These are phyloP conservation scores for Acanthamoeba triangularis DNA, from an alignment of 208 protist genomes.

Conservation along the genomic window DNA sequence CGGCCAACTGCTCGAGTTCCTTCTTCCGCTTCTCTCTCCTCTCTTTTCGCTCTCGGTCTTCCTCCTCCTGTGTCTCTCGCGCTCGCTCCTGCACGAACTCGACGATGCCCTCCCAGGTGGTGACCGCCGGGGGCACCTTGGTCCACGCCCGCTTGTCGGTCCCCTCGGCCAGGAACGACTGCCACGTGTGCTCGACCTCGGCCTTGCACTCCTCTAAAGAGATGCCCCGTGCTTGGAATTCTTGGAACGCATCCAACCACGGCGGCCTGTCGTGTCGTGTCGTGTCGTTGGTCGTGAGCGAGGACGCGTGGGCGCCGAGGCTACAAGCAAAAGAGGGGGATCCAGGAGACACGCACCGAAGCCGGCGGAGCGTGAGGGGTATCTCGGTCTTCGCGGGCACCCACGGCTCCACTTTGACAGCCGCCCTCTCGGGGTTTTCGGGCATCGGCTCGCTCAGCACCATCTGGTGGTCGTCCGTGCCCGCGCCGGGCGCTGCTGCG, in stretches of 20 bases:
- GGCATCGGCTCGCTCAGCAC: not conserved
- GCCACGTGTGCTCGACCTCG: slow-evolving; percentile 18
- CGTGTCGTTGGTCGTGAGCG: too few relatives aligned
- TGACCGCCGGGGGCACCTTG: not conserved
- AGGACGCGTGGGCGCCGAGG: too few relatives aligned
- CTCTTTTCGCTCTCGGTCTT: not conserved
- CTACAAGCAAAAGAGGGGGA: not conserved
- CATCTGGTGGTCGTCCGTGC: not conserved
- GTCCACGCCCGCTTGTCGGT: not conserved
- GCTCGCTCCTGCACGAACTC: not conserved
- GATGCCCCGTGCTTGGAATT: not conserved
- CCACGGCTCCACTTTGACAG: slow-evolving; percentile 15
- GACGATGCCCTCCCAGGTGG: slow-evolving; percentile 29
- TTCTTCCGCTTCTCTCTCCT: not conserved
- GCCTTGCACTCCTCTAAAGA: not conserved
- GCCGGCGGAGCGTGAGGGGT: slow-evolving; percentile 6
- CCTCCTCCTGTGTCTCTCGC: not conserved
- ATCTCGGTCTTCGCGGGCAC: not conserved
- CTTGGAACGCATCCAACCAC: slow-evolving; percentile 11
- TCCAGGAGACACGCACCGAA: not conserved
- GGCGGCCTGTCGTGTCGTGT: slow-evolving; percentile 14
- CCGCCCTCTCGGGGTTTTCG: not conserved
- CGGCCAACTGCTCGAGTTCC: not conserved
- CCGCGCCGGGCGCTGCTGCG: not conserved
- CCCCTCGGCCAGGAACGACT: slow-evolving; percentile 1